phyloP scores from a whole-genome alignment of 2,329 filamentous ascomycete genomes.

The Ramularia collo-cygni region DNA sequence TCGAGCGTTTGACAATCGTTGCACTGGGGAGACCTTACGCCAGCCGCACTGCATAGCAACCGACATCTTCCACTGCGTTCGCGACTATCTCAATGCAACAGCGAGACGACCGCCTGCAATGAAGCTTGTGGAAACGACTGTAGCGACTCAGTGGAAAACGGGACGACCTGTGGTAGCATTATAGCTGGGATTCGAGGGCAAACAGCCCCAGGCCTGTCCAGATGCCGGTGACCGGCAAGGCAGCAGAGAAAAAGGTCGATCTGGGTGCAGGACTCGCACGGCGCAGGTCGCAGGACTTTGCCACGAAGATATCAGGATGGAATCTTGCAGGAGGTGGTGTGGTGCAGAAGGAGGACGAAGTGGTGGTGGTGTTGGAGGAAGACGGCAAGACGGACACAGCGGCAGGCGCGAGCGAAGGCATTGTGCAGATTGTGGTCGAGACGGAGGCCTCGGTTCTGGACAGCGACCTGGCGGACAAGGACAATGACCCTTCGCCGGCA shows the following conservation, averaged over 20 bases:
- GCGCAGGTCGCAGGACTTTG: constrained; percentile 28
- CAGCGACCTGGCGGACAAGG: neutral
- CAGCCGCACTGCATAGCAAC: no score
- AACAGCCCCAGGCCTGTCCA: no score
- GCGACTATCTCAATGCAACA: no score
- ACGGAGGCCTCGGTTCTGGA: constrained; percentile 8
- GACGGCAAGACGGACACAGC: neutral
- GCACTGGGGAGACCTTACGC: no score
- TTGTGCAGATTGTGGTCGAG: constrained; percentile 19
- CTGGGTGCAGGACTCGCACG: constrained; percentile 23
- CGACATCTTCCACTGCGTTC: no score
- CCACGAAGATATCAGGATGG: constrained; percentile 29
- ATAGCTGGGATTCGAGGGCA: no score
- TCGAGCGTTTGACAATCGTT: no score
- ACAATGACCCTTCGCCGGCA: neutral
- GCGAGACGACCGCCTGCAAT: no score
- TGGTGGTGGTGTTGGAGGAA: constrained; percentile 19
- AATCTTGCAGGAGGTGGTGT: constrained; percentile 25
- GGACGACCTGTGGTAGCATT: no score
- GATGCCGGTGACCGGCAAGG: constrained; percentile 17
- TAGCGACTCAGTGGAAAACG: no score
- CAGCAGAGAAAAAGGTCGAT: constrained; percentile 25
- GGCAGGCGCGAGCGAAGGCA: constrained; percentile 3
- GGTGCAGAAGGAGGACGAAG: constrained; percentile 22
- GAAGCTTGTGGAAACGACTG: no score